These are phyloP conservation scores for Amoeboaphelidium protococcarum DNA, from an alignment of 371 early-diverging fungal genomes.

Conservation along the genomic window DNA sequence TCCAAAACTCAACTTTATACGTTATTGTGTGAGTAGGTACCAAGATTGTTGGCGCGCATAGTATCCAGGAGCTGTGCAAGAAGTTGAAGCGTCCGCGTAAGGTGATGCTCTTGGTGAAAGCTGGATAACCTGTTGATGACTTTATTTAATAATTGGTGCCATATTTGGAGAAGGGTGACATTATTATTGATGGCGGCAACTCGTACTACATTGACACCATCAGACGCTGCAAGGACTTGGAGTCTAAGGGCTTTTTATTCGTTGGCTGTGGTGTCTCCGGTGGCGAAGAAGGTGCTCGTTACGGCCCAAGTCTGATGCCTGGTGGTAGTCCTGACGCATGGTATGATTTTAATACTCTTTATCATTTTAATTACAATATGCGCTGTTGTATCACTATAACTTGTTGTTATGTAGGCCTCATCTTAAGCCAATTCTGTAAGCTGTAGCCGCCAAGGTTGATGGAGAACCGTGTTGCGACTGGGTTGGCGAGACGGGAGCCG, in stretches of 20 bases:
- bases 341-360: conserved; percentile 12
- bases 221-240: conserved; percentile 59
- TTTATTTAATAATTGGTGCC: conserved; percentile 71
- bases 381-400: background rate
- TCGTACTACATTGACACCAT: conserved; percentile 93
- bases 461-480: conserved; percentile 94
- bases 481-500: conserved; percentile 94
- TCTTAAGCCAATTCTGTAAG: conserved; percentile 81
- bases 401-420: conserved; percentile 21
- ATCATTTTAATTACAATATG: background rate
- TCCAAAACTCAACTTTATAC: conserved; percentile 1
- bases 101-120: conserved; percentile 92
- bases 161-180: conserved; percentile 49
- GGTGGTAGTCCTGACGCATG: conserved; percentile 86
- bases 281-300: conserved; percentile 97
- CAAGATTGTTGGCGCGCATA: conserved; percentile 73
- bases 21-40: conserved; percentile 34
- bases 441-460: conserved; percentile 63
- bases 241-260: conserved; percentile 67
- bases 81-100: conserved; percentile 82
- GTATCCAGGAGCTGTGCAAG: conserved; percentile 67
- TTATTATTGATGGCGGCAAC: conserved; percentile 98
- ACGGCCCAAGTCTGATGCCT: conserved; percentile 96
- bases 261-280: conserved; percentile 97
- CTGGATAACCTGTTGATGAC: conserved; percentile 81